Evolutionary conservation across 352 stramenopile genomes (phyloP).

Genomic region (Phytopythium oedochilum): DNA sequence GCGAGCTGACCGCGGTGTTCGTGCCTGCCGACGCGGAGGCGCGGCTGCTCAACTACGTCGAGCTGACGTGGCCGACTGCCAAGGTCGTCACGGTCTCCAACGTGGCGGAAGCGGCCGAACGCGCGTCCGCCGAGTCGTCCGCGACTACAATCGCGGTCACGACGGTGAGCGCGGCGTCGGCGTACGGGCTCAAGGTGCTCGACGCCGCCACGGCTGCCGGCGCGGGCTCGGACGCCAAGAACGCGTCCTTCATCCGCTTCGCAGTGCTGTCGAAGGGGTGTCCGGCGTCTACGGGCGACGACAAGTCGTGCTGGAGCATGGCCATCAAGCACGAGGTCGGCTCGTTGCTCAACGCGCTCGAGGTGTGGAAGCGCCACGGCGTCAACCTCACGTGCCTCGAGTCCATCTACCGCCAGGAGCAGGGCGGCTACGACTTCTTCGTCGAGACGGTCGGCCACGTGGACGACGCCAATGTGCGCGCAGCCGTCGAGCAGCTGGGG

Average conservation of each 20-base stretch:
- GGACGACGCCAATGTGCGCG: conserved; percentile 57
- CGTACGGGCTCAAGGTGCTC: conserved; percentile 36
- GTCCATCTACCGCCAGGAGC: conserved; percentile 75
- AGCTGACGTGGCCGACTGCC: conserved; percentile 69
- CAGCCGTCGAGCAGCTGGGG: conserved; percentile 50
- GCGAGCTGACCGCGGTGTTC: conserved; percentile 59
- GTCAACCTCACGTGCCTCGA: conserved; percentile 86
- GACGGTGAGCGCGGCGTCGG: conserved; percentile 33
- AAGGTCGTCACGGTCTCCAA: conserved; percentile 60
- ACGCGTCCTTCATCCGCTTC: conserved; percentile 62
- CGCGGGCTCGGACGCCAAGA: conserved; percentile 14
- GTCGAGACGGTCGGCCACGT: conserved; percentile 78
- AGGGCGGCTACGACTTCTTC: conserved; percentile 83
- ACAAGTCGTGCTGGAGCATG: conserved; percentile 86
- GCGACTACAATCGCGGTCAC: conserved; percentile 47
- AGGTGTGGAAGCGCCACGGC: conserved; percentile 76
- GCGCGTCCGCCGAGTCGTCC: conserved; percentile 22
- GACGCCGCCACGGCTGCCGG: conserved; percentile 41
- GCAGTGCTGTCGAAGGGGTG: conserved; percentile 66
- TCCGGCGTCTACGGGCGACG: conserved; percentile 56
- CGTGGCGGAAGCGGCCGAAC: conserved; percentile 53
- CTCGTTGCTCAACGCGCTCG: conserved; percentile 67
- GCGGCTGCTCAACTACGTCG: conserved; percentile 46
- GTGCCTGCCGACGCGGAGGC: conserved; percentile 50
- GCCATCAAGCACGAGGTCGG: conserved; percentile 86